phyloP scores from a whole-genome alignment of 768 basidiomycete species.

The Lentinus brumalis region DNA sequence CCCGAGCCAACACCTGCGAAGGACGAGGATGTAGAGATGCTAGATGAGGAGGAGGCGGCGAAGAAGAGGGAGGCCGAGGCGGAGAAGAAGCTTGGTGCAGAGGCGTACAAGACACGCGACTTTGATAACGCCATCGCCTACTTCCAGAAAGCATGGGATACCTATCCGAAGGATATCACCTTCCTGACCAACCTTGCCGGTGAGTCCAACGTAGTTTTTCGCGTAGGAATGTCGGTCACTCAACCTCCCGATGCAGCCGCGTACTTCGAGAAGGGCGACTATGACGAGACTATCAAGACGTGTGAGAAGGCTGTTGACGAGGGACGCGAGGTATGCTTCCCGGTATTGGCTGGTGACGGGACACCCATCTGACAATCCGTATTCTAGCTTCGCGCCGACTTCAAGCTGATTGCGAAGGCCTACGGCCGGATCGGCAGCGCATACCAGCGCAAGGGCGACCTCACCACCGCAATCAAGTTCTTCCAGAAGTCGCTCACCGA shows the following conservation, averaged over 20 bases:
- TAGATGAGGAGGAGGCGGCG: slow-evolving; percentile 56
- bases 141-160: slow-evolving; percentile 90
- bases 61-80: slow-evolving; percentile 78
- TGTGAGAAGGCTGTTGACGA: slow-evolving; percentile 98
- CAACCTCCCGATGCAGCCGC: slow-evolving; percentile 54
- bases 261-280: slow-evolving; percentile 93
- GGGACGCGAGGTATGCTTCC: slow-evolving; percentile 66
- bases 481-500: slow-evolving; percentile 94
- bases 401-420: slow-evolving; percentile 94
- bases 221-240: background rate
- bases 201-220: slow-evolving; percentile 33
- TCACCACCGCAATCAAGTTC: slow-evolving; percentile 80
- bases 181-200: slow-evolving; percentile 91
- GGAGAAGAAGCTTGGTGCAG: slow-evolving; percentile 76
- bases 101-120: slow-evolving; percentile 83
- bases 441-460: slow-evolving; percentile 80
- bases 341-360: background rate
- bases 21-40: slow-evolving; percentile 65
- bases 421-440: slow-evolving; percentile 87
- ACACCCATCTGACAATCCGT: background rate
- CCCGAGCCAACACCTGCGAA: slow-evolving; percentile 33
- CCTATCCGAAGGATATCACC: slow-evolving; percentile 90
- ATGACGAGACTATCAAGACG: slow-evolving; percentile 85
- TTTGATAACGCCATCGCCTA: slow-evolving; percentile 75
- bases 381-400: slow-evolving; percentile 80